Conservation (phyloP, 352 stramenopile genomes). For the Phytophthora brassicae region DNA sequence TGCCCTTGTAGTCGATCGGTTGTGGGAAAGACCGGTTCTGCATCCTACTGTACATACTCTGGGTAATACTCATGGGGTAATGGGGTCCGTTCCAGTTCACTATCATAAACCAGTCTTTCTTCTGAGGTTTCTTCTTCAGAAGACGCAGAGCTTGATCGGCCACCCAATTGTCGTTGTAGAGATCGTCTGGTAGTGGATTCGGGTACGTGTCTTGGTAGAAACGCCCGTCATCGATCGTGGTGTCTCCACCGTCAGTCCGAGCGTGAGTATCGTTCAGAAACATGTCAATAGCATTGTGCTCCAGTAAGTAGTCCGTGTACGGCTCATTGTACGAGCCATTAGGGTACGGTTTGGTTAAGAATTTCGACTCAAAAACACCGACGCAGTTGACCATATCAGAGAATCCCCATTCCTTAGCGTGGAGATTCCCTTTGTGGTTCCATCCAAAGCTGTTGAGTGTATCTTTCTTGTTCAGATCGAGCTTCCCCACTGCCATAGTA, state of each 20-base stretch:
- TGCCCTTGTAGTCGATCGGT: conserved; percentile 33
- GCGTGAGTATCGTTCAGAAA: conserved; percentile 29
- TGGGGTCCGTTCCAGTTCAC: conserved; percentile 44
- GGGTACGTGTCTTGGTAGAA: conserved; percentile 35
- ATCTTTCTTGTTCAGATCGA: conserved; percentile 40
- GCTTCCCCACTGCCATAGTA: conserved; percentile 36
- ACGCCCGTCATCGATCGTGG: conserved; percentile 23
- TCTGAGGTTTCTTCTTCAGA: conserved; percentile 18
- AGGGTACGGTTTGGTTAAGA: conserved; percentile 14
- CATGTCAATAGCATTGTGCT: conserved; percentile 25
- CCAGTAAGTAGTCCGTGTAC: conserved; percentile 34
- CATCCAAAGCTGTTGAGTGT: conserved; percentile 39
- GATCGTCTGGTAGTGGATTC: conserved; percentile 26
- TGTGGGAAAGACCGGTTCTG: conserved; percentile 28
- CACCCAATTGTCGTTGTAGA: conserved; percentile 40
- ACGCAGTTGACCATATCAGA: conserved; percentile 39
- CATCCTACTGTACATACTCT: conserved; percentile 35
- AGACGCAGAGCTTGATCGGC: conserved; percentile 27
- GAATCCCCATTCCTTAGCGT: conserved; percentile 31
- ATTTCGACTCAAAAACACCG: conserved; percentile 32
- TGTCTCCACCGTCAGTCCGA: conserved; percentile 24
- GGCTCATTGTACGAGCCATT: conserved; percentile 38
- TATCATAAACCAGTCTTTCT: conserved; percentile 38
- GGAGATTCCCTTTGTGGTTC: conserved; percentile 27
- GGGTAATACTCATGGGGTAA: conserved; percentile 37